Conservation (phyloP, 129 eudicot species). For the Ambrosia artemisiifolia region DNA sequence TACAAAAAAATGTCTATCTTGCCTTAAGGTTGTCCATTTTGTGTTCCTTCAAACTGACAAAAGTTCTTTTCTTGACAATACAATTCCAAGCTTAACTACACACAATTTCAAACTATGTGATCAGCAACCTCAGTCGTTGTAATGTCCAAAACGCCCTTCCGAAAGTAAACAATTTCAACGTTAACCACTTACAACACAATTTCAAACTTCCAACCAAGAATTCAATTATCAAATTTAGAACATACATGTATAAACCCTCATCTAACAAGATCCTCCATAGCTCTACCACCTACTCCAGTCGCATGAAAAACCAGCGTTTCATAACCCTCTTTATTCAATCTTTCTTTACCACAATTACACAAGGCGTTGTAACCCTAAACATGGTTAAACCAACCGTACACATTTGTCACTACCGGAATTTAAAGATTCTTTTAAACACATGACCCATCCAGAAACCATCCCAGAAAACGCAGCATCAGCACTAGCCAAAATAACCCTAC, state of each 20-base stretch:
- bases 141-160: constrained; percentile 91
- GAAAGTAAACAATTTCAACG: constrained; percentile 17
- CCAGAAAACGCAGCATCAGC: constrained; percentile 94
- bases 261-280: constrained; percentile 96
- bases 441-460: constrained; percentile 63
- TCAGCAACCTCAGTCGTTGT: constrained; percentile 98
- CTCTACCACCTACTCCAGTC: constrained; percentile 98
- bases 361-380: constrained; percentile 98
- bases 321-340: constrained; percentile 80
- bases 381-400: constrained; percentile 85
- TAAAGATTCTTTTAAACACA: constrained; percentile 28
- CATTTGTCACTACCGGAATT: constrained; percentile 39
- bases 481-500: constrained; percentile 68
- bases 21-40: constrained; percentile 65
- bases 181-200: not conserved
- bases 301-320: constrained; percentile 94
- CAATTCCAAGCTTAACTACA: too few species aligned
- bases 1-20: not conserved
- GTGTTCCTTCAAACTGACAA: constrained; percentile 72
- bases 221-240: not conserved
- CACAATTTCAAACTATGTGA: constrained; percentile 69
- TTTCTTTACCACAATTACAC: constrained; percentile 84
- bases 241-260: constrained; percentile 88
- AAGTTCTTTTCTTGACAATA: too few species aligned
- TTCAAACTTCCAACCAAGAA: not conserved